phyloP scores from a whole-genome alignment of 108 stramenopile genomes.

The Fragilaria crotonensis region DNA sequence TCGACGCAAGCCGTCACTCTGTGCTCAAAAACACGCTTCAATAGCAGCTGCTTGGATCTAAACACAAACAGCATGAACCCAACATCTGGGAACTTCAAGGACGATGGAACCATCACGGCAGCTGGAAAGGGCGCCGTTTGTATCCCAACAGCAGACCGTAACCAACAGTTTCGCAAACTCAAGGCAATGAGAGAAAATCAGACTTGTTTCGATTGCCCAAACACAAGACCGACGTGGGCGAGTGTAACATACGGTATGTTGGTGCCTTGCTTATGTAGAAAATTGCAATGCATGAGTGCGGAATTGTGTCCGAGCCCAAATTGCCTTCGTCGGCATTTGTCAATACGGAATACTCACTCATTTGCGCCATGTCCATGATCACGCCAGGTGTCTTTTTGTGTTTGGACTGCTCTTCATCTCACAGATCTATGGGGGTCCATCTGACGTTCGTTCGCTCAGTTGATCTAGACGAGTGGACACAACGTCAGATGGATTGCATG shows the following conservation, averaged over 20 bases:
- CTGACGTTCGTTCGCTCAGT: constrained; percentile 84
- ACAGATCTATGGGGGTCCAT: constrained; percentile 86
- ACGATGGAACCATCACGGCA: constrained; percentile 83
- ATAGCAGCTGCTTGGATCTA: too few relatives aligned
- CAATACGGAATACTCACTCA: background rate
- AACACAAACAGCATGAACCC: too few relatives aligned
- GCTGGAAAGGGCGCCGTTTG: constrained; percentile 78
- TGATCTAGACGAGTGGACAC: constrained; percentile 93
- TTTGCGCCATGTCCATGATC: background rate
- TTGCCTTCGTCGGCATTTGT: too few relatives aligned
- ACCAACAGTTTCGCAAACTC: constrained; percentile 82
- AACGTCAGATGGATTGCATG: constrained; percentile 89
- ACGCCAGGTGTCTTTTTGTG: constrained; percentile 80
- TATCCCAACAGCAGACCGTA: constrained; percentile 71
- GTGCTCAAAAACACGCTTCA: too few relatives aligned
- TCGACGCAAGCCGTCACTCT: too few relatives aligned
- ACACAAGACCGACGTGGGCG: constrained; percentile 89
- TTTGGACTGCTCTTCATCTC: constrained; percentile 88
- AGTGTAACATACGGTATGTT: constrained; percentile 84
- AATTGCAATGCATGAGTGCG: too few relatives aligned
- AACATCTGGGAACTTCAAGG: constrained; percentile 54
- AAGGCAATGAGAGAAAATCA: constrained; percentile 68
- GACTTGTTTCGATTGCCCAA: constrained; percentile 92
- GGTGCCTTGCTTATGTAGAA: background rate
- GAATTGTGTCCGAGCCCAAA: too few relatives aligned